Evolutionary conservation across 1,284 basidiomycete species (phyloP), one percentile per base, ranked within the genome.

Genomic region (Cerioporus squamosus): DNA sequence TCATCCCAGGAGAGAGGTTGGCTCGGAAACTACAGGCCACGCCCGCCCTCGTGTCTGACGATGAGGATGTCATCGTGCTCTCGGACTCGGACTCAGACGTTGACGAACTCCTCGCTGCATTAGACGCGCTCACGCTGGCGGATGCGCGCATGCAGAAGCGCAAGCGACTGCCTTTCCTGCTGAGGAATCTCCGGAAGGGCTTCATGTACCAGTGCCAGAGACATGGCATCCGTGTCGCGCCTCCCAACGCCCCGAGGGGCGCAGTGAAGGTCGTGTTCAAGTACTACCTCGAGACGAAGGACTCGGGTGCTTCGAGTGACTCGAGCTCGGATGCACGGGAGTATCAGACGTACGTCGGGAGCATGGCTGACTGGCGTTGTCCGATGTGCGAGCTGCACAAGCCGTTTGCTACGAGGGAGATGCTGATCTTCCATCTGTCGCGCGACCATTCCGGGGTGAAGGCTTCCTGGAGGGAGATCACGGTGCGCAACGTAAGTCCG

Each of bases 311-410:
- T 12, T 50, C 57, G 15, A 44, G 55, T 8, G 61, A 55, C 33
- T 12, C 60, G 17, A 61, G 51, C 18, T 23, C 23, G 5, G 48
- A 44, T n/a, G 60, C 60, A 29, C 38, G 51, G 3, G 55, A 59
- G 7, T 55, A 51, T 26, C 64, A 65, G 53, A 62, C 60, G 48
- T 64, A 57, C 53, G 52, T 57, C 2, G 65, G 59, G 1, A 39
- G 38, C 20, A 63, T 73, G 64, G 59, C 59, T 17, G 61, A 70
- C 3, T 88, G 85, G 82, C 54, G 70, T 33, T 91, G 89, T 66
- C 88, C 89, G 0, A 60, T 91, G 17, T 91, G 89, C 66, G 74
- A 79, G 45, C 64, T 87, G 3, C 78, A 85, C 48, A 76, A 77
- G 6, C 63, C 58, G 0, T 83, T 91, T 49, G 57, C 66, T 5